These are phyloP conservation scores for Suillus subluteus DNA, from an alignment of 768 basidiomycete species.

Conservation along the genomic window DNA sequence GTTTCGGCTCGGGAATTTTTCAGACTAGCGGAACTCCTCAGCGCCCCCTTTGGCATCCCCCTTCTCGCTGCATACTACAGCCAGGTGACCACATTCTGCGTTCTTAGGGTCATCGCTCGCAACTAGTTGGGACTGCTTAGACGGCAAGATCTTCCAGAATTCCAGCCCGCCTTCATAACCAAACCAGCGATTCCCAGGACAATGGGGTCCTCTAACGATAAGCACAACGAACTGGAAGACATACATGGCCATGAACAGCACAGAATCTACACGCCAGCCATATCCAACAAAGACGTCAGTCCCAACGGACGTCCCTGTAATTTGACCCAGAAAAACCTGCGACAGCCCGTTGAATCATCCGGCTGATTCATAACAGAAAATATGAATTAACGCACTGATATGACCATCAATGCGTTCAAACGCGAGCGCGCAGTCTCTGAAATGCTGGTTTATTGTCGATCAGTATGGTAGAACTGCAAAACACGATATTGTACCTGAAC, in stretches of 20 bases:
- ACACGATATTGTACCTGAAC: slow-evolving; percentile 15
- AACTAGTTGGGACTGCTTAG: neutral
- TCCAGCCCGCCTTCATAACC: slow-evolving; percentile 61
- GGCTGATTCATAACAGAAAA: neutral
- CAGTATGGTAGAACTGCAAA: slow-evolving; percentile 15
- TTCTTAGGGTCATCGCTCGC: neutral
- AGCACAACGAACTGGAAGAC: slow-evolving; percentile 38
- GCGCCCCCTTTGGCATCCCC: no score
- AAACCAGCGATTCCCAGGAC: slow-evolving; percentile 49
- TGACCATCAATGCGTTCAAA: slow-evolving; percentile 29
- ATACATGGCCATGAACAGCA: slow-evolving; percentile 38
- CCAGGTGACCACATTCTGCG: neutral
- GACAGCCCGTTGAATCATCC: neutral
- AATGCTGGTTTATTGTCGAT: slow-evolving; percentile 21
- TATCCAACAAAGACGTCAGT: slow-evolving; percentile 41
- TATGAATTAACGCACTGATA: slow-evolving; percentile 25
- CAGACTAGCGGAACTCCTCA: neutral
- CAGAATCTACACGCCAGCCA: slow-evolving; percentile 42
- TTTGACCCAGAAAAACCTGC: slow-evolving; percentile 40
- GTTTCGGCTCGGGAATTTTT: neutral
- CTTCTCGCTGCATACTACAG: neutral
- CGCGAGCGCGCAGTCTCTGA: slow-evolving; percentile 31
- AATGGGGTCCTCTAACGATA: slow-evolving; percentile 41
- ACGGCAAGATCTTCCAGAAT: neutral
- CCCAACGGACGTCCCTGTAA: slow-evolving; percentile 45